A percentile compares a stretch with the other conserved stretches of the same genome.
These are phyloP conservation scores for Kwoniella sp. DNA, from an alignment of 768 basidiomycete genomes.

Conservation along the genomic window DNA sequence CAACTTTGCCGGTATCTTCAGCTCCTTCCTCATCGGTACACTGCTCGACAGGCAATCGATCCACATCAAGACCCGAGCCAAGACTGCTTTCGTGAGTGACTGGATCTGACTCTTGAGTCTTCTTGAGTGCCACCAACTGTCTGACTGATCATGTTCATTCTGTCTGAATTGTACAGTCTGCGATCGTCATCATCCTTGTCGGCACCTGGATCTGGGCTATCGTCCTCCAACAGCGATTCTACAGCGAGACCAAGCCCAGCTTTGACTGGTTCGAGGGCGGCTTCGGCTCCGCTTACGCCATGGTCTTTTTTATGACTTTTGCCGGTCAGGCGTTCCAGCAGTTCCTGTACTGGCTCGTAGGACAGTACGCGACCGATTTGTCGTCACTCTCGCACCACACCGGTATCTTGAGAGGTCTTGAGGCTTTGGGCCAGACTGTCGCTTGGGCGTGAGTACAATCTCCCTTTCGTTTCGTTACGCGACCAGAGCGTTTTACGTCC, in stretches of 20 bases:
- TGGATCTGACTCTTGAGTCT: too few relatives aligned
- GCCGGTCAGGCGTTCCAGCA: conserved; percentile 44
- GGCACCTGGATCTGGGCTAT: conserved; percentile 48
- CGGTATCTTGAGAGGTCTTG: conserved; percentile 43
- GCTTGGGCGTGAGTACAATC: conserved; percentile 47
- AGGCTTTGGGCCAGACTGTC: conserved; percentile 48
- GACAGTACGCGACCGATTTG: conserved; percentile 40
- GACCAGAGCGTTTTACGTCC: not conserved
- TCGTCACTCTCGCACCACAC: conserved; percentile 33
- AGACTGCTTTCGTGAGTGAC: conserved; percentile 33
- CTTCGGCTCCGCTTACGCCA: conserved; percentile 24
- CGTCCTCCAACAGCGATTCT: conserved; percentile 39
- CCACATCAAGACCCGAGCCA: conserved; percentile 32
- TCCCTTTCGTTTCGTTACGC: too few relatives aligned
- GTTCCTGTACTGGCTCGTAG: conserved; percentile 45
- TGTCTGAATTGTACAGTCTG: conserved; percentile 11
- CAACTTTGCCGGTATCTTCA: conserved; percentile 48
- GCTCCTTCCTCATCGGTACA: conserved; percentile 41
- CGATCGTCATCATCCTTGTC: conserved; percentile 34
- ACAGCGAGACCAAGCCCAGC: conserved; percentile 19
- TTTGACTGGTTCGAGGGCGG: conserved; percentile 34
- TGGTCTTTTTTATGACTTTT: conserved; percentile 47
- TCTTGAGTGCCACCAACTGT: too few relatives aligned
- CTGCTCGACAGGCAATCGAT: conserved; percentile 38
- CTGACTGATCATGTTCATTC: not conserved